A percentile compares a stretch with the other conserved stretches of the same genome.
phyloP scores from a whole-genome alignment of 2,329 filamentous ascomycete genomes.

The Neoarthrinium moseri region DNA sequence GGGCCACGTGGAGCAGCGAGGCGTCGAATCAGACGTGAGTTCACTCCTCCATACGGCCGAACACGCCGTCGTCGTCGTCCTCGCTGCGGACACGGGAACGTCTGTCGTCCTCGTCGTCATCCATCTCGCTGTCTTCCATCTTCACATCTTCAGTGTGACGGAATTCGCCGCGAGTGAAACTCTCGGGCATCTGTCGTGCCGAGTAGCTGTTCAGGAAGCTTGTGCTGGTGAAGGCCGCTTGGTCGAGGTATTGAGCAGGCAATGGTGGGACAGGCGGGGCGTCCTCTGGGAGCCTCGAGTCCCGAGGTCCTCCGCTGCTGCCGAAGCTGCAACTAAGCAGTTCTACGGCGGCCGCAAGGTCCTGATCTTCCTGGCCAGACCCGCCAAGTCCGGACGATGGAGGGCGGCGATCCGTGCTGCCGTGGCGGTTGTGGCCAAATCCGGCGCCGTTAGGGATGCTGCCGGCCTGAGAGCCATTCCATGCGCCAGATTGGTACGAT shows the following conservation, averaged over 20 bases:
- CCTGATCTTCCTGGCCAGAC: constrained; percentile 78
- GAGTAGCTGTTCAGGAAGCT: constrained; percentile 65
- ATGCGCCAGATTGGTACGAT: constrained; percentile 75
- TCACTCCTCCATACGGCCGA: constrained; percentile 93
- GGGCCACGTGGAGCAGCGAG: neutral
- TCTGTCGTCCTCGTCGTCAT: constrained; percentile 64
- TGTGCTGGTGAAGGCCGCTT: constrained; percentile 56
- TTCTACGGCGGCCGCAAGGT: constrained; percentile 86
- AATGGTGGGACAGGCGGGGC: constrained; percentile 86
- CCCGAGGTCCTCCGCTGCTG: constrained; percentile 66
- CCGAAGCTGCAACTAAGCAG: constrained; percentile 89
- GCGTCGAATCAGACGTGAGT: constrained; percentile 12
- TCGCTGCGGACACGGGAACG: constrained; percentile 67
- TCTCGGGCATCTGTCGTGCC: constrained; percentile 57
- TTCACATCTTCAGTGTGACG: constrained; percentile 60
- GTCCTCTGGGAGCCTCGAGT: constrained; percentile 65
- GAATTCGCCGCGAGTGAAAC: constrained; percentile 60
- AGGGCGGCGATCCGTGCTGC: constrained; percentile 74
- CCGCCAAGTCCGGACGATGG: constrained; percentile 75
- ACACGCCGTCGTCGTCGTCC: constrained; percentile 93
- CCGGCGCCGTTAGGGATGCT: constrained; percentile 51
- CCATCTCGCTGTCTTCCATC: constrained; percentile 64
- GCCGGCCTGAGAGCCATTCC: constrained; percentile 49
- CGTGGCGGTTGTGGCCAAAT: constrained; percentile 65
- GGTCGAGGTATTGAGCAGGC: constrained; percentile 74